Base-by-base conservation (phyloP, 1,284 basidiomycete genomes). In the Ceratobasidium papillatum region DNA sequence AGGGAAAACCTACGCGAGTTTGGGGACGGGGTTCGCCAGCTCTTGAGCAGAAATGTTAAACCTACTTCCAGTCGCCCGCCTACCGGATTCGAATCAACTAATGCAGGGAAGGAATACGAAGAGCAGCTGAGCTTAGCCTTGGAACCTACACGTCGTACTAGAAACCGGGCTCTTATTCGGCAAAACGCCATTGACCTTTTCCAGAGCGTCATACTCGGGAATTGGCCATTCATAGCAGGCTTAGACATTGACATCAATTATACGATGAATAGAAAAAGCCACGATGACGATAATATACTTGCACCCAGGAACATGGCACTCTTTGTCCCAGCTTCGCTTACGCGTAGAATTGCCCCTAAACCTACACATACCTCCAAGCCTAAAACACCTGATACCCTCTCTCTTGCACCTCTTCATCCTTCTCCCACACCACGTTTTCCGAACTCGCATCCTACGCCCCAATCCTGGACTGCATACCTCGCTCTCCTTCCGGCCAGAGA, bases 141-240 rank as follows among this genome's bases (percentile, higher is more conserved):
- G 0, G 61, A 63, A 32, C 45, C 61, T 4, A 43, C 41, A 5
- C 41, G 30, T n/a, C 27, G 25, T 11, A 25, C 41, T 27, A 12
- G 27, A 45, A 25, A 45, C 25, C 12, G 25, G 7, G 11, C 41
- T 1, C 61, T 61, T 25, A 34, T 72, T 30, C 38, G 56, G 22
- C 54, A 49, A 59, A 49, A 59, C 30, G 56, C 68, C 7, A 59
- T 72, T 17, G 27, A 72, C 27, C 25, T 54, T 3, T 72, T 72
- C 41, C 38, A 19, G 32, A 47, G 36, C 56, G 68, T 72, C 25
- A n/a, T 72, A 30, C 30, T 72, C 17, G 56, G 68, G 12, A 72
- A 72, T 25, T 72, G 68, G 68, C 68, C 68, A 27, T 61, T 72
- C 25, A 59, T 72, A n/a, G 43, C 54, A 30, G 54, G 68, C 17